These are phyloP conservation scores for Speleostelium caveatum DNA, from an alignment of 78 protist genomes.

Conservation along the genomic window DNA sequence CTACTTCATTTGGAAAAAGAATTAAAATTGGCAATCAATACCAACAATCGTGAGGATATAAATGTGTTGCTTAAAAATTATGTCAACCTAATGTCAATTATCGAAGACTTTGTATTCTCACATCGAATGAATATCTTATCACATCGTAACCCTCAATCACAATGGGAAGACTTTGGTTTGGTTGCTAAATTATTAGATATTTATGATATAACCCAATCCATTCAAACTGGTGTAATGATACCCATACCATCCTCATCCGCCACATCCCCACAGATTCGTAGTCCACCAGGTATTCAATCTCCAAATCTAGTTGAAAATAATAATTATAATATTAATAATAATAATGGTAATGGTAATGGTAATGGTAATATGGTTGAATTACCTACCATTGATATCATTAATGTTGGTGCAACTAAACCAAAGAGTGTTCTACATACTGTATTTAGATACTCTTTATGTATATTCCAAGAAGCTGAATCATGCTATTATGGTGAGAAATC, in stretches of 20 bases:
- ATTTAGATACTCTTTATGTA: slow-evolving; percentile 37
- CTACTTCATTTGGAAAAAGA: slow-evolving; percentile 25
- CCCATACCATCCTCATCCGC: neutral
- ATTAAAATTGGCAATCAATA: neutral
- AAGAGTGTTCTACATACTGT: slow-evolving; percentile 48
- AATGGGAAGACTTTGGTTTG: slow-evolving; percentile 75
- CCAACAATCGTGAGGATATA: neutral
- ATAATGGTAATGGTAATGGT: slow-evolving; percentile 2
- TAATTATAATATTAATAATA: neutral
- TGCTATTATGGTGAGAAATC: slow-evolving; percentile 62
- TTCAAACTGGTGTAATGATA: slow-evolving; percentile 31
- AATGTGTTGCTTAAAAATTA: slow-evolving; percentile 26
- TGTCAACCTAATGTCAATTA: slow-evolving; percentile 64
- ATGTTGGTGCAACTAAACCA: slow-evolving; percentile 16
- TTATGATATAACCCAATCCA: slow-evolving; percentile 55
- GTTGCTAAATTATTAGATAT: slow-evolving; percentile 65
- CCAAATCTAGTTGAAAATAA: neutral
- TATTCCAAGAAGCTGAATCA: slow-evolving; percentile 73
- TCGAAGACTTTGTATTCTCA: slow-evolving; percentile 68
- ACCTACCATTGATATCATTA: slow-evolving; percentile 27
- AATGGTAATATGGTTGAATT: slow-evolving; percentile 9
- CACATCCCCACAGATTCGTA: neutral
- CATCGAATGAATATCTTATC: slow-evolving; percentile 55
- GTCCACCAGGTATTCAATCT: neutral
- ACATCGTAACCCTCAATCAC: slow-evolving; percentile 68